Evolutionary conservation across 495 filamentous ascomycete species (phyloP).

Genomic region (Talaromyces nanjingensis): DNA sequence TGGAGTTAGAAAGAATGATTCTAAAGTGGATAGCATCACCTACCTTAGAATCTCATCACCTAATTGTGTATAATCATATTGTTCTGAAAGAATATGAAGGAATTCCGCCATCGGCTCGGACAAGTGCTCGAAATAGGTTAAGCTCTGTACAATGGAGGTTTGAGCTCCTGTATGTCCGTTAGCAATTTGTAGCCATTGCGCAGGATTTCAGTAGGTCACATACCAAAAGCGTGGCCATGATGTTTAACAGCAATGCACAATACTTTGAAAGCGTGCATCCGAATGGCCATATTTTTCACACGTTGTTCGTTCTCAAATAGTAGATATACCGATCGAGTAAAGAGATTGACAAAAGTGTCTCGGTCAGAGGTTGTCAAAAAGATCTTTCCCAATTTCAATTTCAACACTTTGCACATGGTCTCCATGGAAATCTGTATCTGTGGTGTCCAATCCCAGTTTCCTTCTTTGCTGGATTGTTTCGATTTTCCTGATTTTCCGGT

Average conservation of each 20-base stretch:
- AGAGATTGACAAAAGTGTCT: slow-evolving; percentile 86
- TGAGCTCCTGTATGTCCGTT: slow-evolving; percentile 64
- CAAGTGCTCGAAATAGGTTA: slow-evolving; percentile 97
- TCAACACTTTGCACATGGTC: slow-evolving; percentile 92
- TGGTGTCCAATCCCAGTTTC: slow-evolving; percentile 76
- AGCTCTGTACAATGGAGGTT: slow-evolving; percentile 93
- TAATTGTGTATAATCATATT: slow-evolving; percentile 97
- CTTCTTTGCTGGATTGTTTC: slow-evolving; percentile 61
- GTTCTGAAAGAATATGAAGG: slow-evolving; percentile 87
- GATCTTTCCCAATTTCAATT: slow-evolving; percentile 83
- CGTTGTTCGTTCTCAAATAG: slow-evolving; percentile 90
- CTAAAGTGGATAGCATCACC: not conserved
- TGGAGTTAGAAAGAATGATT: slow-evolving; percentile 4
- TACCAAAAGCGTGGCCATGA: slow-evolving; percentile 95
- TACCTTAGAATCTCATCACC: slow-evolving; percentile 82
- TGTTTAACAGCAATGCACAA: slow-evolving; percentile 96
- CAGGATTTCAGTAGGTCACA: slow-evolving; percentile 11
- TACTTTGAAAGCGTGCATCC: slow-evolving; percentile 96
- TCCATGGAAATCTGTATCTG: slow-evolving; percentile 86
- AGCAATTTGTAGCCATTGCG: slow-evolving; percentile 10
- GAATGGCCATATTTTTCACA: slow-evolving; percentile 81
- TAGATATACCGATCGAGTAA: slow-evolving; percentile 91
- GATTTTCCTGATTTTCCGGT: slow-evolving; percentile 73
- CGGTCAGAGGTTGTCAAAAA: slow-evolving; percentile 96
- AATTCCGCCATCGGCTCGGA: slow-evolving; percentile 99